phyloP scores from a whole-genome alignment of 345 rosid species.

The Arabis alpina region DNA sequence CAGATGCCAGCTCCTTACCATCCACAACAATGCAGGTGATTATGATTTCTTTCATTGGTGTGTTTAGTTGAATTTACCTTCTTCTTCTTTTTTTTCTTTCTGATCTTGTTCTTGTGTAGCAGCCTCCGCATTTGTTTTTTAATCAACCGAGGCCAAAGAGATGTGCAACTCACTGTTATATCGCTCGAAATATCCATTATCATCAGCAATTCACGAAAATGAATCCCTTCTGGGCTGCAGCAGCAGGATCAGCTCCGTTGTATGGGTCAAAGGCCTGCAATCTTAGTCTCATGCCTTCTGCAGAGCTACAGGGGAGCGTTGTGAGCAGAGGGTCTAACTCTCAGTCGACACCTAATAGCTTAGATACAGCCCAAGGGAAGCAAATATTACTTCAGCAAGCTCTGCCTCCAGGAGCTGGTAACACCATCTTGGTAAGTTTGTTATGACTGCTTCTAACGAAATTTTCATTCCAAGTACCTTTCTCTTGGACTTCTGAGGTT shows the following conservation, averaged over 20 bases:
- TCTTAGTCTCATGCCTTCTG: conserved; percentile 58
- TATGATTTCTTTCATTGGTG: not conserved
- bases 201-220: conserved; percentile 70
- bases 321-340: too few relatives aligned
- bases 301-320: conserved; percentile 56
- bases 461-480: not conserved
- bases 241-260: conserved; percentile 62
- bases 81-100: not conserved
- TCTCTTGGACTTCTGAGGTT: not conserved
- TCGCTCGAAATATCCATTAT: conserved; percentile 66
- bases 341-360: conserved; percentile 33
- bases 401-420: conserved; percentile 67
- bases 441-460: not conserved
- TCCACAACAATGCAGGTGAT: conserved; percentile 69
- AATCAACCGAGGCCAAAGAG: conserved; percentile 72
- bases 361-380: conserved; percentile 69
- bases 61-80: not conserved
- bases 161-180: conserved; percentile 87
- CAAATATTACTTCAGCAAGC: conserved; percentile 74
- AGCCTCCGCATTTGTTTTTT: conserved; percentile 69
- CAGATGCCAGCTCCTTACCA: conserved; percentile 67
- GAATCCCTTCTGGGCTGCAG: conserved; percentile 78
- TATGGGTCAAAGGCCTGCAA: conserved; percentile 68
- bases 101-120: conserved; percentile 44
- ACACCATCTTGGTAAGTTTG: conserved; percentile 59